phyloP scores from a whole-genome alignment of 352 stramenopile species.

The Albugo laibachii region DNA sequence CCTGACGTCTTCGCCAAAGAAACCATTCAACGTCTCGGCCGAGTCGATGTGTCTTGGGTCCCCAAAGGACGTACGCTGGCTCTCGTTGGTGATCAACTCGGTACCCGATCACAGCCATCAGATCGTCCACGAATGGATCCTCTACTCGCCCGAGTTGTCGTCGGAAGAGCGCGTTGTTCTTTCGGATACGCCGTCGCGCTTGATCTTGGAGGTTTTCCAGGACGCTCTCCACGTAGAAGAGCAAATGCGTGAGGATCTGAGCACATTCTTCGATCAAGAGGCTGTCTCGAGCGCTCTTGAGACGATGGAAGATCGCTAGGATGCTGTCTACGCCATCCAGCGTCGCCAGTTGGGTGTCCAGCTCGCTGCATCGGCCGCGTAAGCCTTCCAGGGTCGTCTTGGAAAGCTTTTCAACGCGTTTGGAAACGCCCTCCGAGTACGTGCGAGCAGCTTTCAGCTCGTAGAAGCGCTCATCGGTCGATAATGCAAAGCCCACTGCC shows the following conservation, averaged over 20 bases:
- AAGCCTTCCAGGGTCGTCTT: slow-evolving; percentile 20
- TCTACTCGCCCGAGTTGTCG: slow-evolving; percentile 32
- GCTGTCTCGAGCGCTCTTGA: slow-evolving; percentile 5
- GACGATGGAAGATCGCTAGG: slow-evolving; percentile 24
- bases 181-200: slow-evolving; percentile 36
- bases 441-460: slow-evolving; percentile 24
- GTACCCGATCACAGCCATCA: slow-evolving; percentile 48
- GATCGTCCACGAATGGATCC: slow-evolving; percentile 13
- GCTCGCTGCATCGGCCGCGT: slow-evolving; percentile 23
- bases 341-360: slow-evolving; percentile 31
- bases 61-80: slow-evolving; percentile 23
- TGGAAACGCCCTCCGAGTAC: slow-evolving; percentile 11
- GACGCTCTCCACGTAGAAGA: slow-evolving; percentile 28
- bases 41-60: slow-evolving; percentile 11
- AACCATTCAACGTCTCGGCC: slow-evolving; percentile 59
- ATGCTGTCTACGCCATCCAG: slow-evolving; percentile 49
- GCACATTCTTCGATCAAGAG: slow-evolving; percentile 17
- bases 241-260: slow-evolving; percentile 14
- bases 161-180: slow-evolving; percentile 34
- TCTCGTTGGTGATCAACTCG: slow-evolving; percentile 24
- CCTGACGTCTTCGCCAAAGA: slow-evolving; percentile 45
- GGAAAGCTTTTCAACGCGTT: slow-evolving; percentile 18
- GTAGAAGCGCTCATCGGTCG: slow-evolving; percentile 29
- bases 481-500: slow-evolving; percentile 24
- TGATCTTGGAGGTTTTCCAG: slow-evolving; percentile 56